Percentiles rank a stretch among this genome's conserved stretches.
Conservation (phyloP, 2,329 filamentous ascomycete species). For the Dothiorella sarmentorum region DNA sequence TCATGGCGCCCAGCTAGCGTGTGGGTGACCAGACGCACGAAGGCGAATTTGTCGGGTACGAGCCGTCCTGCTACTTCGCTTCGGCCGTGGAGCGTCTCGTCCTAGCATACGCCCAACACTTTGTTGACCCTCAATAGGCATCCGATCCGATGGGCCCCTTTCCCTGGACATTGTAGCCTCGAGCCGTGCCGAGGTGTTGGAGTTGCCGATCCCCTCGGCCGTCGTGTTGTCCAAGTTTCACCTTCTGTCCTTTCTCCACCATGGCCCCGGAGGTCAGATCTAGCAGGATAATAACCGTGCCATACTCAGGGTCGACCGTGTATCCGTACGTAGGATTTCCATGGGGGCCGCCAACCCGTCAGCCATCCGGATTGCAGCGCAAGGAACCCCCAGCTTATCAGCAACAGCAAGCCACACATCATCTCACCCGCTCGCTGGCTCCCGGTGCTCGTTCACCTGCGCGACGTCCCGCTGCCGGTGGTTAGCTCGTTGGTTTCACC, state of each 20-base stretch:
- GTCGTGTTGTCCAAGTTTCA: neutral
- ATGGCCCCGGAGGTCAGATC: neutral
- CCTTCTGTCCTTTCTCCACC: neutral
- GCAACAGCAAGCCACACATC: neutral
- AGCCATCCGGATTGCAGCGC: neutral
- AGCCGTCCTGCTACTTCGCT: conserved; percentile 11
- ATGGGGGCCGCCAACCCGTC: neutral
- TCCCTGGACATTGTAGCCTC: neutral
- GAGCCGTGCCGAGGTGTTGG: neutral
- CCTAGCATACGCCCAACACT: neutral
- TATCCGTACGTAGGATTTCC: neutral
- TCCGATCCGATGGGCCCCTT: conserved; percentile 4
- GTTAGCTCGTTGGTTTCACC: neutral
- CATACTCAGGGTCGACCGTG: neutral
- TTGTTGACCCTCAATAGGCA: neutral
- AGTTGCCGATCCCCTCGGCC: neutral
- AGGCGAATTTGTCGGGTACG: conserved; percentile 7
- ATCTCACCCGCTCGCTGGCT: conserved; percentile 10
- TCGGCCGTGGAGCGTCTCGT: neutral
- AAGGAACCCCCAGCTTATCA: conserved; percentile 1
- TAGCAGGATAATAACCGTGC: neutral
- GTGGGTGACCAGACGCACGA: neutral
- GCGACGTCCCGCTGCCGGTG: conserved; percentile 8
- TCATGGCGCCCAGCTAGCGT: neutral
- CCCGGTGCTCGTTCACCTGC: neutral